Conservation (phyloP, 257 asterid species). For the Nyctanthes arbortristis region DNA sequence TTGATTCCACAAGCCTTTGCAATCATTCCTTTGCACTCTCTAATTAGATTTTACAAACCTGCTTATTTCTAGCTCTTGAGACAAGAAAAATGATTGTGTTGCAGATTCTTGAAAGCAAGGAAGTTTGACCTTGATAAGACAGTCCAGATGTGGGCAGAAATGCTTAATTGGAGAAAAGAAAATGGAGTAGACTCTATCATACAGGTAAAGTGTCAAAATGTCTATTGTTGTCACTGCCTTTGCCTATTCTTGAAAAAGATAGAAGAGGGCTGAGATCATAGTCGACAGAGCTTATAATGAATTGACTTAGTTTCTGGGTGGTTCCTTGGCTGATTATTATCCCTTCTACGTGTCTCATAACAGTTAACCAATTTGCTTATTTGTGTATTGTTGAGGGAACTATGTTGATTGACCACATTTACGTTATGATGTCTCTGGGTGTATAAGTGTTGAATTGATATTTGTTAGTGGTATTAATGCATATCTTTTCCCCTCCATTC, state of each 20-base stretch:
- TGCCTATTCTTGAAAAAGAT: conserved; percentile 9
- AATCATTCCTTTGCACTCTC: not conserved
- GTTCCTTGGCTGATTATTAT: not conserved
- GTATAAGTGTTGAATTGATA: not conserved
- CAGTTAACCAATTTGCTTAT: not conserved
- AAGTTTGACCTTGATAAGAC: conserved; percentile 94
- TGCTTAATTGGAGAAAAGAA: conserved; percentile 95
- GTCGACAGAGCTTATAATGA: conserved; percentile 11
- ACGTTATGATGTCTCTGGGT: conserved; percentile 1
- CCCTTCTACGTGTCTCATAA: not conserved
- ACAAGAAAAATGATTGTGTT: conserved; percentile 23
- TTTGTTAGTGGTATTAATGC: too few species aligned
- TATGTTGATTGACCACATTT: not conserved
- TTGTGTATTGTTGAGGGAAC: not conserved
- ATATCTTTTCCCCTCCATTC: too few species aligned
- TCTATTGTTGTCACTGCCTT: conserved; percentile 11
- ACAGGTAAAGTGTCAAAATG: conserved; percentile 51
- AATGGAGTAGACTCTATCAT: conserved; percentile 78
- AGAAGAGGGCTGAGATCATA: conserved; percentile 18
- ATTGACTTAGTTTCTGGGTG: conserved; percentile 4
- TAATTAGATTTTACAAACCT: not conserved
- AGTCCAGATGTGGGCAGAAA: conserved; percentile 90
- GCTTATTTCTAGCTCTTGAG: not conserved
- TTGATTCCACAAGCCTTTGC: not conserved
- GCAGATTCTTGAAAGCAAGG: conserved; percentile 93